These are phyloP conservation scores for Xanthoconium purpureum DNA, from an alignment of 768 basidiomycete species.

Conservation along the genomic window DNA sequence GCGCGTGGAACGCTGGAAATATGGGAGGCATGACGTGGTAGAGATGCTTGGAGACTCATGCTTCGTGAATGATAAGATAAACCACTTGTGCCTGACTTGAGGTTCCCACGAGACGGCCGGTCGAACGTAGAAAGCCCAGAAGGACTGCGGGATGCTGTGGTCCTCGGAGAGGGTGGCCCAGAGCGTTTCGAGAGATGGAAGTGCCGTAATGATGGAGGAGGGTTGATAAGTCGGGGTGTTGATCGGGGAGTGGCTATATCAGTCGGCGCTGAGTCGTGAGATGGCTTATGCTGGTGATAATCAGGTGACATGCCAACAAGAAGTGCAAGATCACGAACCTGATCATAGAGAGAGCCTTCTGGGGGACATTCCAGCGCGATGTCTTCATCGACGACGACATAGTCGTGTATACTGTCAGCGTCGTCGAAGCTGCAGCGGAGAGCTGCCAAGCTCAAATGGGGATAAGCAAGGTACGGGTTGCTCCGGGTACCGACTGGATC, in stretches of 20 bases:
- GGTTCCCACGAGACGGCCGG: slow-evolving; percentile 28
- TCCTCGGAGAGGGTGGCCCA: slow-evolving; percentile 39
- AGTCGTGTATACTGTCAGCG: slow-evolving; percentile 36
- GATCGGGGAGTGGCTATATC: slow-evolving; percentile 31
- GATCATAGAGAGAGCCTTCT: slow-evolving; percentile 12
- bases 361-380: slow-evolving; percentile 26
- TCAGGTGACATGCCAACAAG: slow-evolving; percentile 21
- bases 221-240: slow-evolving; percentile 34
- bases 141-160: slow-evolving; percentile 33
- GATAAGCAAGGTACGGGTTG: slow-evolving; percentile 43
- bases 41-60: slow-evolving; percentile 47
- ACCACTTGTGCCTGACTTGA: slow-evolving; percentile 26
- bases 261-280: slow-evolving; percentile 20
- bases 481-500: slow-evolving; percentile 29
- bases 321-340: slow-evolving; percentile 29
- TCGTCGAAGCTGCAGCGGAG: slow-evolving; percentile 32
- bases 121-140: slow-evolving; percentile 46
- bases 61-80: slow-evolving; percentile 44
- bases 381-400: slow-evolving; percentile 39
- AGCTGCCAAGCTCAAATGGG: slow-evolving; percentile 32
- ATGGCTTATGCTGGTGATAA: slow-evolving; percentile 17
- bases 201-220: slow-evolving; percentile 40
- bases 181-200: slow-evolving; percentile 42
- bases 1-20: slow-evolving; percentile 6
- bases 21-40: slow-evolving; percentile 16